These are phyloP conservation scores for Xylaria telfairii DNA, from an alignment of 495 filamentous ascomycete genomes.

Conservation along the genomic window DNA sequence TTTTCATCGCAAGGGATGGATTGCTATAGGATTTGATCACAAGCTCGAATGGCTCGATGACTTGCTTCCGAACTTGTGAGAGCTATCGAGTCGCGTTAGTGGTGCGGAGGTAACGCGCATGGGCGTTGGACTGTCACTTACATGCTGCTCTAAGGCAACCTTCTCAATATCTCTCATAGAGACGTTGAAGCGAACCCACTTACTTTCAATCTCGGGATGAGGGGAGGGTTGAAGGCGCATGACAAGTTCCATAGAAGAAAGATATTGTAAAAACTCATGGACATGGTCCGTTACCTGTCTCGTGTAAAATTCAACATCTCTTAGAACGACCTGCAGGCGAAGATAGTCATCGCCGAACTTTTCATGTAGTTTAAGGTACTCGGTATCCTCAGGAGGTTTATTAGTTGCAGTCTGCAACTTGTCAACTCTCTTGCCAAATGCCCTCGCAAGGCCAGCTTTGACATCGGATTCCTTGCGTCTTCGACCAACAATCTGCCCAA, in stretches of 20 bases:
- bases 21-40: constrained; percentile 81
- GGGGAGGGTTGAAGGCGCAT: constrained; percentile 63
- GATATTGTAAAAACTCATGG: constrained; percentile 72
- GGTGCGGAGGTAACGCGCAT: not conserved
- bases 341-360: constrained; percentile 87
- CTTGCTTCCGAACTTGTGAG: constrained; percentile 73
- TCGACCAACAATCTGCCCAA: constrained; percentile 82
- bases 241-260: constrained; percentile 71
- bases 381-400: constrained; percentile 78
- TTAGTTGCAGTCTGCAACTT: constrained; percentile 66
- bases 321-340: constrained; percentile 84
- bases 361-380: constrained; percentile 76
- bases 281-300: constrained; percentile 71
- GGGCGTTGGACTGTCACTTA: constrained; percentile 53
- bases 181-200: constrained; percentile 86
- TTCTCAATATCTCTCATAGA: constrained; percentile 81
- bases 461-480: constrained; percentile 93
- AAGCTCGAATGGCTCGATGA: constrained; percentile 85
- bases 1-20: constrained; percentile 85
- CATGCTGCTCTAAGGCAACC: constrained; percentile 82
- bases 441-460: constrained; percentile 79
- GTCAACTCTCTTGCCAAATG: constrained; percentile 84
- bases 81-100: constrained; percentile 56
- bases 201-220: constrained; percentile 83
- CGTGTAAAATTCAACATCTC: constrained; percentile 89